A percentile compares a stretch with the other conserved stretches of the same genome.
Evolutionary conservation across 2,329 filamentous ascomycete species (phyloP).

Genomic region (Lasiodiplodia sp.): DNA sequence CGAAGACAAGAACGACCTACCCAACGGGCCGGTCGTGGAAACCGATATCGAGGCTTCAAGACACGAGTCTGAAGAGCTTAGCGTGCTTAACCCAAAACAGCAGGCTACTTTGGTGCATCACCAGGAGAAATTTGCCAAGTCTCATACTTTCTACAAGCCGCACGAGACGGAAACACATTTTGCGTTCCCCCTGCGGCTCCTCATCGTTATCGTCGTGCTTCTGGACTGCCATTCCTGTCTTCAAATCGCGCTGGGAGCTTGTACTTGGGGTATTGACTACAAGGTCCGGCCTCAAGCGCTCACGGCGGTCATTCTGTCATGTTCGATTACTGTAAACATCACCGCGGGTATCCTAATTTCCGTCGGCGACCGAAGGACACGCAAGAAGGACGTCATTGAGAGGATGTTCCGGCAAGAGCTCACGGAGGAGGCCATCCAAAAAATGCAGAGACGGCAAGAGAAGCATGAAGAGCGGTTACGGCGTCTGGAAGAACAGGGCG

Average conservation of each 20-base stretch:
- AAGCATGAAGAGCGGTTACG: constrained; percentile 26
- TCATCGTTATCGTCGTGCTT: constrained; percentile 75
- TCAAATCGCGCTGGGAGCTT: constrained; percentile 76
- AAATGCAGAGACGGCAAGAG: constrained; percentile 26
- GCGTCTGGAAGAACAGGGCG: constrained; percentile 10
- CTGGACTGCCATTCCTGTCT: constrained; percentile 78
- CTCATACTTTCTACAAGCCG: constrained; percentile 84
- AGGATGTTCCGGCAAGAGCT: constrained; percentile 75
- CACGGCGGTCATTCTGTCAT: constrained; percentile 80
- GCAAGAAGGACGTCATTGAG: constrained; percentile 83
- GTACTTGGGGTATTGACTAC: constrained; percentile 77
- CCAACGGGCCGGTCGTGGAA: constrained; percentile 41
- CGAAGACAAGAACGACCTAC: constrained; percentile 71
- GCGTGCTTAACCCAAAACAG: constrained; percentile 66
- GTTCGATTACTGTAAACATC: constrained; percentile 77
- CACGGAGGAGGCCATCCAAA: constrained; percentile 64
- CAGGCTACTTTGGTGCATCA: constrained; percentile 74
- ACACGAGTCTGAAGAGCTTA: constrained; percentile 27
- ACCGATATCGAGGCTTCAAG: constrained; percentile 26
- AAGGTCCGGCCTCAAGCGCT: constrained; percentile 70
- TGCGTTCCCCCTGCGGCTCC: constrained; percentile 74
- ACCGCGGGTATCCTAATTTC: constrained; percentile 75
- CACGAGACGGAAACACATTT: constrained; percentile 80
- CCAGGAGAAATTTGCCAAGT: constrained; percentile 76
- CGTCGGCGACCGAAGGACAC: constrained; percentile 73